phyloP scores from a whole-genome alignment of 2,329 filamentous ascomycete species.

The Dothistroma septosporum region DNA sequence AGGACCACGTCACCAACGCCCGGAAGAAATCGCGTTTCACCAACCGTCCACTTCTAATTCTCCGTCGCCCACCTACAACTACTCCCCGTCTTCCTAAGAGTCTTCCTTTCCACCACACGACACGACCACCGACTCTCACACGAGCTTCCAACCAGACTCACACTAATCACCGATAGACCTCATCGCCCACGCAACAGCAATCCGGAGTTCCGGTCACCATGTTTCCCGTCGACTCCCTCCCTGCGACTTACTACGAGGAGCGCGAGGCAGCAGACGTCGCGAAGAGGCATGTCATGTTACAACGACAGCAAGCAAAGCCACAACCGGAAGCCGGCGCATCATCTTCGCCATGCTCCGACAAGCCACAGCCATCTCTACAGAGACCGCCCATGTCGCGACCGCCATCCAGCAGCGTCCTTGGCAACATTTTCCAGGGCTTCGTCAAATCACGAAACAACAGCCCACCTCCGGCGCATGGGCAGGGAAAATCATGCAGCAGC shows the following conservation, averaged over 20 bases:
- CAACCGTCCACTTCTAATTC: neutral
- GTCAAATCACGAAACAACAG: slow-evolving; percentile 11
- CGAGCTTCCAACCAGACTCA: neutral
- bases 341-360: slow-evolving; percentile 13
- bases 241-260: slow-evolving; percentile 33
- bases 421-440: slow-evolving; percentile 29
- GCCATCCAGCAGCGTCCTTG: slow-evolving; percentile 21
- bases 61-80: neutral
- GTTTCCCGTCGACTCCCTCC: slow-evolving; percentile 34
- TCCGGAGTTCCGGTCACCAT: slow-evolving; percentile 19
- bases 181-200: neutral
- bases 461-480: neutral
- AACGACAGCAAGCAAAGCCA: slow-evolving; percentile 21
- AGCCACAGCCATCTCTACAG: slow-evolving; percentile 17
- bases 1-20: neutral
- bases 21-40: slow-evolving; percentile 1
- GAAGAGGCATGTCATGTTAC: slow-evolving; percentile 21
- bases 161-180: neutral
- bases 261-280: slow-evolving; percentile 27
- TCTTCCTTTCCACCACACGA: neutral
- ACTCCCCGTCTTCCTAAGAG: neutral
- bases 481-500: slow-evolving; percentile 7
- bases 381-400: slow-evolving; percentile 24
- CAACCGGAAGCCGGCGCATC: slow-evolving; percentile 14
- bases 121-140: neutral